Evolutionary conservation across 495 filamentous ascomycete species (phyloP), one percentile per base, ranked within the genome.

Genomic region (Durotheca rogersii): DNA sequence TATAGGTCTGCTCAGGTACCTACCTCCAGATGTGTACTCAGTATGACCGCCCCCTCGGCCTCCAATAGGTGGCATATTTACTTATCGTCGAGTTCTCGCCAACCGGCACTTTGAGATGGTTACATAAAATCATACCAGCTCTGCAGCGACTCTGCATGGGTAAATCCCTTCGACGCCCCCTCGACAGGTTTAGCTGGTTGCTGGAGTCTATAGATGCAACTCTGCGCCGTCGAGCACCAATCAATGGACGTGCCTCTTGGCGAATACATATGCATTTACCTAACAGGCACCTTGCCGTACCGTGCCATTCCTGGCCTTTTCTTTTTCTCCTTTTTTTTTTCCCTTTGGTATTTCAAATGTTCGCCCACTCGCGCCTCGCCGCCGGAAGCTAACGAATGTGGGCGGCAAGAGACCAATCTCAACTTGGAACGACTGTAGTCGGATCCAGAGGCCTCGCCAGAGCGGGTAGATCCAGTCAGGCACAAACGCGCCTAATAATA

Each of bases 1-100:
- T n/a, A n/a, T n/a, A n/a, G n/a, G n/a, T n/a, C n/a, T n/a, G n/a
- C n/a, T n/a, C n/a, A n/a, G n/a, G n/a, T n/a, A n/a, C n/a, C n/a
- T n/a, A n/a, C n/a, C n/a, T n/a, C n/a, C n/a, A n/a, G n/a, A 11
- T 41, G 15, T 11, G 20, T 42, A 58, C n/a, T n/a, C n/a, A n/a
- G n/a, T n/a, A 29, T 35, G 23, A 6, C 12, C 12, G 41, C 27
- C 33, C 9, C 20, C 56, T 47, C 41, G 45, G 46, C 50, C 21
- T 3, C 50, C 45, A 59, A 57, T 57, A n/a, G n/a, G n/a, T n/a
- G n/a, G n/a, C n/a, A 53, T 47, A 53, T 46, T 53, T 54, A 34
- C 35, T 35, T 27, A 42, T 41, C 32, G 31, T 50, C 56, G 12
- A 45, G 41, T n/a, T 50, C 45, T 50, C 50, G 50, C 56, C 50